Base-by-base conservation (phyloP, 192 early-diverging fungal genomes). In the Entrophospora sp. region DNA sequence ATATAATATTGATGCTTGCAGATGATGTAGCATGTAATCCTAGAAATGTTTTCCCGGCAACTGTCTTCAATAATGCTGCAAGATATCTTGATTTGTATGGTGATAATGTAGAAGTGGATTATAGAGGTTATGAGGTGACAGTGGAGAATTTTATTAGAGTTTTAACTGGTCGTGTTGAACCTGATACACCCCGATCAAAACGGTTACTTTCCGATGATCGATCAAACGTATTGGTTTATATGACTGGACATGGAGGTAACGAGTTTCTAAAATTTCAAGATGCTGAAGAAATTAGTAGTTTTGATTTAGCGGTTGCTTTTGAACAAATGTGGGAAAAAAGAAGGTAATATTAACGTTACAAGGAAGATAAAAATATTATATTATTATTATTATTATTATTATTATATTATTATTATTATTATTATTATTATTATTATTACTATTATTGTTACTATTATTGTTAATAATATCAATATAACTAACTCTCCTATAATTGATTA, bases 231-330 rank as follows among this genome's bases (percentile, higher is more conserved):
- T 80, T 99, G 18, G 88, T 99, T 9, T 99, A 91, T 69, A 96
- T 99, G 94, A 99, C 97, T 13, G 97, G 97, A 0, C 95, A 99
- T 72, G 97, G 97, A 20, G 97, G 97, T 45, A 92, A 97, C 70
- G 97, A 95, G 67, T 97, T 99, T 69, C 73, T 99, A 65, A 99
- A 99, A 77, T 97, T 99, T 75, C 97, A 97, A 72, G 97, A 99
- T 75, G 85, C 90, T 30, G 97, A 99, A 73, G 97, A 99, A 74
- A 91, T 99, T 60, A 89, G 91, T 61, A 88, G 89, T 37, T 90
- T 94, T 61, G 97, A 99, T 79, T 77, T 99, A 34, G 94, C 93
- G 5, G 95, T 96, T 71, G 91, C 97, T 18, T 94, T 99, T 72
- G 85, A 89, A 60, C 97, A 99, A 76, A 97, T 99, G 97, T 87